phyloP scores from a whole-genome alignment of 208 protist genomes.

The Balamuthia mandrillaris region DNA sequence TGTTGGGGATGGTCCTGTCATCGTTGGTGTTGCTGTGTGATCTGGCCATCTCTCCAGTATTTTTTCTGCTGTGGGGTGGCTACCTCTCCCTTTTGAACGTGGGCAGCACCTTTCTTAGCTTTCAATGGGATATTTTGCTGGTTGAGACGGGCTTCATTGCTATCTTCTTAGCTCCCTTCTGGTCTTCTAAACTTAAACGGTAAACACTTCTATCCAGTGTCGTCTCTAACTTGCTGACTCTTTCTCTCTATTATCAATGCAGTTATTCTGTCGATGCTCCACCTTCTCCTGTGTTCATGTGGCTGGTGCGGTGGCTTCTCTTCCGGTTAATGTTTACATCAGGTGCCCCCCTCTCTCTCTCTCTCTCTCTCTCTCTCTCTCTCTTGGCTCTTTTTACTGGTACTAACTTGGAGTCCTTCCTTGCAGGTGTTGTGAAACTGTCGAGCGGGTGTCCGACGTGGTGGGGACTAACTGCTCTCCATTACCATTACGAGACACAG shows the following conservation, averaged over 20 bases:
- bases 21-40: no score
- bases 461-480: conserved; percentile 55
- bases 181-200: no score
- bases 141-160: conserved; percentile 37
- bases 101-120: conserved; percentile 43
- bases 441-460: conserved; percentile 44
- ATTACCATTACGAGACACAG: conserved; percentile 63
- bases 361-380: neutral
- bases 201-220: no score
- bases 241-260: no score
- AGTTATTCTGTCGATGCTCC: neutral
- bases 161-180: conserved; percentile 17
- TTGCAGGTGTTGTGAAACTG: conserved; percentile 37
- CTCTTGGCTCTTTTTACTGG: neutral
- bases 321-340: conserved; percentile 45
- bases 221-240: no score
- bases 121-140: conserved; percentile 53
- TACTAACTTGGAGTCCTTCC: neutral
- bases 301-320: conserved; percentile 29
- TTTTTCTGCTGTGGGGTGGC: neutral
- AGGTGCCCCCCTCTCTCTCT: neutral
- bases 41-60: neutral
- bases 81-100: neutral
- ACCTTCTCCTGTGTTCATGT: neutral
- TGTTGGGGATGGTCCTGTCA: no score